phyloP scores from a whole-genome alignment of 2,329 filamentous ascomycete species.

The Aspergillus versicolor region DNA sequence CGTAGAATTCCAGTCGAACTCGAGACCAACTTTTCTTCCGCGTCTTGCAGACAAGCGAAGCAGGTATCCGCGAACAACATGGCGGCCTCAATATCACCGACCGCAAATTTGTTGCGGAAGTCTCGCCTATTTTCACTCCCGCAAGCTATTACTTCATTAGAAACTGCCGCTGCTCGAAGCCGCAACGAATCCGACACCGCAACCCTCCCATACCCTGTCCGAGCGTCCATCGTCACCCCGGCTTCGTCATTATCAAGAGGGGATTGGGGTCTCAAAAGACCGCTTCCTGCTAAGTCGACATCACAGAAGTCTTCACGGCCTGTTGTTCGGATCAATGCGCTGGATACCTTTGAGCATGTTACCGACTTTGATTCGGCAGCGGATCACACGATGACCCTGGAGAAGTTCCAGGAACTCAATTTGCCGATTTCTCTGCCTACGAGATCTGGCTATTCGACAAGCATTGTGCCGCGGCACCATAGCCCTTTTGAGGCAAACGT shows the following conservation, averaged over 20 bases:
- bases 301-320: constrained; percentile 68
- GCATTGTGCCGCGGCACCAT: constrained; percentile 29
- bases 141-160: constrained; percentile 65
- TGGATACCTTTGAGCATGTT: constrained; percentile 83
- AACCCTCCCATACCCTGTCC: constrained; percentile 75
- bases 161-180: constrained; percentile 49
- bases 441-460: constrained; percentile 32
- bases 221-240: constrained; percentile 79
- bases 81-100: constrained; percentile 55
- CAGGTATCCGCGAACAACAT: constrained; percentile 34
- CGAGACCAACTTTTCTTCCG: constrained; percentile 35
- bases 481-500: constrained; percentile 43
- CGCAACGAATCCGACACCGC: constrained; percentile 63
- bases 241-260: constrained; percentile 69
- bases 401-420: constrained; percentile 82
- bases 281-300: constrained; percentile 74
- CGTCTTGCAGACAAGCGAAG: constrained; percentile 17
- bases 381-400: constrained; percentile 75
- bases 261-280: constrained; percentile 90
- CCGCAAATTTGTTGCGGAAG: constrained; percentile 71
- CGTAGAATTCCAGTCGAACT: constrained; percentile 26
- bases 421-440: constrained; percentile 63
- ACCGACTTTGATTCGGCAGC: constrained; percentile 84
- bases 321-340: constrained; percentile 69
- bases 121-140: constrained; percentile 91